phyloP scores from a whole-genome alignment of 192 early-diverging fungal species.

The Backusella psychrophila region DNA sequence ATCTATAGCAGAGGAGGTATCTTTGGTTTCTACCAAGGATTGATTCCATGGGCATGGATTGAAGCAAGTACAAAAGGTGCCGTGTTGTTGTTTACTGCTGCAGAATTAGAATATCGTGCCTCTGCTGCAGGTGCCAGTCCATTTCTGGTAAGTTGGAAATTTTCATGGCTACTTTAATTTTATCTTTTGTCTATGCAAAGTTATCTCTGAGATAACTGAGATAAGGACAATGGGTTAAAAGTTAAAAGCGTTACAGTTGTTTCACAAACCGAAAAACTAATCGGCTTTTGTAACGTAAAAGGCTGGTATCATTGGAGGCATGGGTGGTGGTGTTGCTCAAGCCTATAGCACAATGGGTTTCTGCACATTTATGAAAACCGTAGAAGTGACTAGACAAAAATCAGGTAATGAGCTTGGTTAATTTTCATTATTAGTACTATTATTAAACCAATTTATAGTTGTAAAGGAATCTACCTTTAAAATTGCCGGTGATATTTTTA shows the following conservation, averaged over 20 bases:
- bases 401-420: constrained; percentile 28
- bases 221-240: background rate
- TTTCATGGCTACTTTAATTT: background rate
- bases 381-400: constrained; percentile 97
- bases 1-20: constrained; percentile 86
- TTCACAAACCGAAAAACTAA: background rate
- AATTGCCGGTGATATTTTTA: constrained; percentile 87
- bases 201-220: background rate
- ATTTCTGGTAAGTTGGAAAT: constrained; percentile 39
- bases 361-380: constrained; percentile 99
- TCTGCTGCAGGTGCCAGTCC: constrained; percentile 48
- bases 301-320: constrained; percentile 86
- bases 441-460: constrained; percentile 9
- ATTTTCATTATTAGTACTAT: background rate
- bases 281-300: constrained; percentile 8
- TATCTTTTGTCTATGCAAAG: background rate
- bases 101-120: constrained; percentile 55
- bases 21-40: constrained; percentile 93
- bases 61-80: constrained; percentile 64
- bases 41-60: constrained; percentile 68
- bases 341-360: constrained; percentile 99
- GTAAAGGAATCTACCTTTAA: constrained; percentile 71
- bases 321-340: constrained; percentile 92
- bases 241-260: background rate
- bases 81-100: constrained; percentile 57